These are phyloP conservation scores for Rhizopus delemar DNA, from an alignment of 371 early-diverging fungal species.

Conservation along the genomic window DNA sequence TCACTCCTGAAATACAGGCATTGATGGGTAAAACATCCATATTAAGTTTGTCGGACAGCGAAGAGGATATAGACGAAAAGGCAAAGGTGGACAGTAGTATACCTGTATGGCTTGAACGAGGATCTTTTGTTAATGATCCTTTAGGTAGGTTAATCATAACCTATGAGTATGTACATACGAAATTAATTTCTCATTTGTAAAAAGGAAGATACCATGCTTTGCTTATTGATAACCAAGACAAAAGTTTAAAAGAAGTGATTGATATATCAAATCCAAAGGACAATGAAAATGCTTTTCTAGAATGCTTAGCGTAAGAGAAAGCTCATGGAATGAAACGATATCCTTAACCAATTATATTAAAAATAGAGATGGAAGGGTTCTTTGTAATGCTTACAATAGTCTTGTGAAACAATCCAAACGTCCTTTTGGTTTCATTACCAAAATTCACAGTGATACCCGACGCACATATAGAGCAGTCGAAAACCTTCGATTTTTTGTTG, in stretches of 20 bases:
- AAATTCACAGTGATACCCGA: conserved; percentile 57
- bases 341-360: too few relatives aligned
- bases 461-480: conserved; percentile 65
- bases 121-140: conserved; percentile 33
- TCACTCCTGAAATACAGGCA: conserved; percentile 39
- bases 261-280: conserved; percentile 41
- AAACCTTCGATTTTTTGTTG: conserved; percentile 63
- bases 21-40: conserved; percentile 33
- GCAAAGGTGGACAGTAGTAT: conserved; percentile 11
- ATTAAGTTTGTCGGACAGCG: conserved; percentile 14
- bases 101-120: conserved; percentile 46
- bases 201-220: conserved; percentile 48
- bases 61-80: conserved; percentile 4
- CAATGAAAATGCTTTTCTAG: conserved; percentile 49
- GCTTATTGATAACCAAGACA: conserved; percentile 30
- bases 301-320: conserved; percentile 38
- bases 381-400: conserved; percentile 60
- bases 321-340: too few relatives aligned
- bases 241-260: conserved; percentile 10
- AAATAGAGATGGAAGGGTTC: conserved; percentile 56
- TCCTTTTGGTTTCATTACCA: conserved; percentile 66
- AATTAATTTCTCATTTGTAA: too few relatives aligned
- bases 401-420: conserved; percentile 59
- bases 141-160: conserved; percentile 27
- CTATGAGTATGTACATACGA: too few relatives aligned